Conservation (phyloP, 2,329 filamentous ascomycete genomes). For the Xylaria polymorpha region DNA sequence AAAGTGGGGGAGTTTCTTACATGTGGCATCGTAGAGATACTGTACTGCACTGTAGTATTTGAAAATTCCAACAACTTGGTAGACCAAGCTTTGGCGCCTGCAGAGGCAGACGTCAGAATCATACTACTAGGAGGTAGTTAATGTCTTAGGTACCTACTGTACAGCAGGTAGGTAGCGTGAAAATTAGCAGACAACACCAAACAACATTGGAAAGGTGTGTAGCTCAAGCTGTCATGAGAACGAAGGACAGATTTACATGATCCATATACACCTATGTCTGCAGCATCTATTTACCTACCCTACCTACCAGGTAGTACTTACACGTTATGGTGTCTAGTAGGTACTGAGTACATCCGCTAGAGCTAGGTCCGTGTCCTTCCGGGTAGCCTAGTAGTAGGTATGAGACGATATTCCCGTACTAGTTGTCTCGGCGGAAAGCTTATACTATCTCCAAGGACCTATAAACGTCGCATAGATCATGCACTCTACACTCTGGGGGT, state of each 20-base stretch:
- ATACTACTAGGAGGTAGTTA: too few relatives aligned
- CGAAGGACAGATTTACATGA: too few relatives aligned
- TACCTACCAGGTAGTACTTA: too few relatives aligned
- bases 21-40: neutral
- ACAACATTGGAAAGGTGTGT: neutral
- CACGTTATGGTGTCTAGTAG: too few relatives aligned
- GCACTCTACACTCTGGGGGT: constrained; percentile 3
- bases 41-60: neutral
- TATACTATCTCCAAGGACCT: neutral
- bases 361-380: neutral
- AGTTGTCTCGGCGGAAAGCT: neutral
- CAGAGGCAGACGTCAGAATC: neutral
- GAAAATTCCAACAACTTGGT: constrained; percentile 24
- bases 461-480: neutral
- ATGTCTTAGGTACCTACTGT: neutral
- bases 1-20: neutral
- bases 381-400: too few relatives aligned
- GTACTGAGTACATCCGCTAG: neutral
- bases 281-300: too few relatives aligned
- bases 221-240: neutral
- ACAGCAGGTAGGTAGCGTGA: neutral
- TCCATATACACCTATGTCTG: too few relatives aligned
- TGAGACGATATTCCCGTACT: neutral
- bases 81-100: constrained; percentile 6
- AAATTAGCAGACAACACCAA: neutral